Conservation (phyloP, 2,329 filamentous ascomycete genomes). For the Trichoderma brevicompactum region DNA sequence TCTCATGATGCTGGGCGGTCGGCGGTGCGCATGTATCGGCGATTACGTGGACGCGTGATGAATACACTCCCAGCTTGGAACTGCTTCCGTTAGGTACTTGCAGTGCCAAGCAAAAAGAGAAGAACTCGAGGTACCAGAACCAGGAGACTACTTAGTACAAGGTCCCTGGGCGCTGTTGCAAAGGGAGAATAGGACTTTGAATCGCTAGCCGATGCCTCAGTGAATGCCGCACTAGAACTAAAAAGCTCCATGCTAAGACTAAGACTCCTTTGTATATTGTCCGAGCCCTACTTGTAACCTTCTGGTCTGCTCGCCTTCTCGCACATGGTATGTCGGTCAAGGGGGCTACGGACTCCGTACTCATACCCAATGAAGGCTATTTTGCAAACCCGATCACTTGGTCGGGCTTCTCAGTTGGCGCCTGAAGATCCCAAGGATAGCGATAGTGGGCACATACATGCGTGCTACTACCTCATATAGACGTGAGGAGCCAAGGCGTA, state of each 20-base stretch:
- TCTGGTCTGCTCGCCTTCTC: too few species aligned
- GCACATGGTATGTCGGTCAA: slow-evolving; percentile 1
- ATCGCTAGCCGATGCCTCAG: neutral
- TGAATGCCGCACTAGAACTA: too few species aligned
- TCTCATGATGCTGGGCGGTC: slow-evolving; percentile 1
- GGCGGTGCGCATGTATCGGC: neutral
- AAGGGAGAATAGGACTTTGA: neutral
- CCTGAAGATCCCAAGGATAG: slow-evolving; percentile 18
- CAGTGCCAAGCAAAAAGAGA: neutral
- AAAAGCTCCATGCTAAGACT: too few species aligned
- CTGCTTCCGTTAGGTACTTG: neutral
- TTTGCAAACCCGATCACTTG: neutral
- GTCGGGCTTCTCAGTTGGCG: slow-evolving; percentile 13
- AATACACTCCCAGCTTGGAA: neutral
- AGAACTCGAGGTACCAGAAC: neutral
- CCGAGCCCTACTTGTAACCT: too few species aligned
- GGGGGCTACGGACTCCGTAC: neutral
- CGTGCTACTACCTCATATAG: neutral
- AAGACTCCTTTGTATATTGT: too few species aligned
- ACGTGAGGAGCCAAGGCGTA: neutral
- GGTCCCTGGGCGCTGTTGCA: neutral
- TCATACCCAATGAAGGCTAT: neutral
- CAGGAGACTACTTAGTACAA: neutral
- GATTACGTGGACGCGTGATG: slow-evolving; percentile 19
- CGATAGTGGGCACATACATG: neutral